Conservation (phyloP, 78 protist genomes). For the Emiliania huxleyi region DNA sequence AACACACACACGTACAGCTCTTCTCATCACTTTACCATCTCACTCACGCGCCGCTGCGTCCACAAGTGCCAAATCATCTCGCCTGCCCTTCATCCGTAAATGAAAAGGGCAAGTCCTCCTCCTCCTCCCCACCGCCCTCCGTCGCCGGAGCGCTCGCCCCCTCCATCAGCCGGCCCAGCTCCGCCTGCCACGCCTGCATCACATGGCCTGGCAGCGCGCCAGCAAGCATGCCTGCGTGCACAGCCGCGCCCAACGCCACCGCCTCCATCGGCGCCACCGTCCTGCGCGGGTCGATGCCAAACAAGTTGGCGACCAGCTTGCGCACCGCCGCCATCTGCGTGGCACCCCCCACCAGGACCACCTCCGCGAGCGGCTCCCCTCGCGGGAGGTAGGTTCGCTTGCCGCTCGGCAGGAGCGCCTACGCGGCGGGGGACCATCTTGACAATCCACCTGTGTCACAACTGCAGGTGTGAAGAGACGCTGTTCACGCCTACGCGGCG, state of each 20-base stretch:
- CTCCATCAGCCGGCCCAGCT: neutral
- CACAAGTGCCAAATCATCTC: no score
- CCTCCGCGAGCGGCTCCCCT: neutral
- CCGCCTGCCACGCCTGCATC: neutral
- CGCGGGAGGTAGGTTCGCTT: neutral
- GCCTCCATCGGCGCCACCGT: conserved; percentile 4
- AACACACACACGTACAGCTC: no score
- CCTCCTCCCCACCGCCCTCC: no score
- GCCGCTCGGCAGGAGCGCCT: neutral
- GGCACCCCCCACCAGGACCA: neutral
- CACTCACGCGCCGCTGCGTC: no score
- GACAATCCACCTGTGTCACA: no score
- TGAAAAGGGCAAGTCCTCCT: no score
- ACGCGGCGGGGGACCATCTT: no score
- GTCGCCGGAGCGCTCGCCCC: no score
- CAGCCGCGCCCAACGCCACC: conserved; percentile 7
- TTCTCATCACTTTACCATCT: no score
- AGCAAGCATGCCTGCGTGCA: neutral
- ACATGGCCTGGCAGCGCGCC: neutral
- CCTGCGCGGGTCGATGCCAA: neutral
- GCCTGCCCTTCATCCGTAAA: no score
- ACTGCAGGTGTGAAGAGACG: no score
- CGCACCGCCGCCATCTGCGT: conserved; percentile 5
- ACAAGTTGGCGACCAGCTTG: neutral
- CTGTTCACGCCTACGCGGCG: no score